Evolutionary conservation across 1,284 basidiomycete genomes (phyloP).

Genomic region (Meira miltonrushii): DNA sequence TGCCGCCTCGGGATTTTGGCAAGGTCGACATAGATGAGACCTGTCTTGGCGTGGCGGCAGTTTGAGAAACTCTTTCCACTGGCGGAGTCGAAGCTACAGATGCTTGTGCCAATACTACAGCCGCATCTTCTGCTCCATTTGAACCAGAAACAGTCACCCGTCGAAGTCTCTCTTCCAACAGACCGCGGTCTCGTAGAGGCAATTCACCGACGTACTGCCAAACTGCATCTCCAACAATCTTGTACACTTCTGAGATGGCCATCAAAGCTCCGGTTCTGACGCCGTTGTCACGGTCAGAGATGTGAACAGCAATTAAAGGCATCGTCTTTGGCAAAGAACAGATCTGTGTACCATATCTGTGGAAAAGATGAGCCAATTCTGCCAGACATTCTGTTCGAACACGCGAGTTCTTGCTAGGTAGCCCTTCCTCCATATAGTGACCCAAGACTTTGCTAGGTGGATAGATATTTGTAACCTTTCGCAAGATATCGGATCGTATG

Average conservation of each 20-base stretch:
- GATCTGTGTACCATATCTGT: conserved; percentile 74
- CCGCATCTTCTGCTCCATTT: conserved; percentile 4
- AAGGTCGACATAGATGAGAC: neutral
- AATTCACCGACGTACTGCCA: conserved; percentile 73
- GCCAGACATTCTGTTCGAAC: conserved; percentile 78
- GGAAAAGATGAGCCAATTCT: conserved; percentile 71
- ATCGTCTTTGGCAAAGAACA: conserved; percentile 70
- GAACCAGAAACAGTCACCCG: conserved; percentile 59
- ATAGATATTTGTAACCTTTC: conserved; percentile 56
- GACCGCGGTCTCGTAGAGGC: conserved; percentile 79
- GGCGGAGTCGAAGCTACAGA: conserved; percentile 17
- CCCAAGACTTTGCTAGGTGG: conserved; percentile 86
- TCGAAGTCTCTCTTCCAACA: conserved; percentile 81
- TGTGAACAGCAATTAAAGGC: conserved; percentile 70
- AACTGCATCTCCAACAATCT: conserved; percentile 75
- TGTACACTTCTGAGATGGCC: conserved; percentile 76
- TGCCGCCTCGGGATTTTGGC: neutral
- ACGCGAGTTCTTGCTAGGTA: conserved; percentile 82
- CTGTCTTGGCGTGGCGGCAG: neutral
- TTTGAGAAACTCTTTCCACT: neutral
- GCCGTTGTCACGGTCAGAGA: conserved; percentile 78
- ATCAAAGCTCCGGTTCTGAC: conserved; percentile 78
- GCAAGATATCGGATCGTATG: conserved; percentile 55
- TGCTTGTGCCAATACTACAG: conserved; percentile 12
- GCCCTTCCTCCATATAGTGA: conserved; percentile 57